Evolutionary conservation across 257 asterid species (phyloP).

Genomic region (Scutellaria baicalensis): DNA sequence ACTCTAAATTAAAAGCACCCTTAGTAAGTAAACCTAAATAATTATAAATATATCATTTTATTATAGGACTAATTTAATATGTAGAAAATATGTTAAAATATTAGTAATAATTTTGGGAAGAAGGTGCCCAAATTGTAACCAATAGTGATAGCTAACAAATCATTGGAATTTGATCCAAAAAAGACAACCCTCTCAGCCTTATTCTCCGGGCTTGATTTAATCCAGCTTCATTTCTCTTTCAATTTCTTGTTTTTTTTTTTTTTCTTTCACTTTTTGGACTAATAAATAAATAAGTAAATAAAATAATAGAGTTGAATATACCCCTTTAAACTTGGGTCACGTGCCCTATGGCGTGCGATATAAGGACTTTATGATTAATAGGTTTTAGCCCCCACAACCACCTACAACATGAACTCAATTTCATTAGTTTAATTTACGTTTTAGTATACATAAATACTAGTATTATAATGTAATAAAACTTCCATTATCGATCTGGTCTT

Average conservation of each 20-base stretch:
- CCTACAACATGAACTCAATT: background rate
- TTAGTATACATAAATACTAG: no score
- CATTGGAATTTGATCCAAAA: constrained; percentile 35
- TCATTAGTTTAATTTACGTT: background rate
- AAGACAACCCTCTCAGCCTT: constrained; percentile 5
- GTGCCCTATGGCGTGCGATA: constrained; percentile 27
- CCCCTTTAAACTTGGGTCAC: constrained; percentile 15
- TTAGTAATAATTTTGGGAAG: no score
- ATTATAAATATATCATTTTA: no score
- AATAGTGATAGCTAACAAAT: background rate
- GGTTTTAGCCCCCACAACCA: background rate
- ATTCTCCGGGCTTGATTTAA: constrained; percentile 38
- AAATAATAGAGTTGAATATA: background rate
- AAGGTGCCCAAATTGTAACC: constrained; percentile 14
- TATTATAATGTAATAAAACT: no score
- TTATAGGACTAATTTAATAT: no score
- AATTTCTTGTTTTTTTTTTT: constrained; percentile 2
- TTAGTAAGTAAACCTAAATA: no score
- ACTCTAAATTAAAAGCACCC: no score
- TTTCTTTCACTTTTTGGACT: background rate
- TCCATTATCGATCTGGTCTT: no score
- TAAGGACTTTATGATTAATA: background rate
- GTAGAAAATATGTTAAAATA: no score
- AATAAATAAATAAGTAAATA: background rate
- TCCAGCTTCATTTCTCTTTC: constrained; percentile 26